These are phyloP conservation scores for Cordyceps militaris DNA, from an alignment of 2,329 filamentous ascomycete species.

Conservation along the genomic window DNA sequence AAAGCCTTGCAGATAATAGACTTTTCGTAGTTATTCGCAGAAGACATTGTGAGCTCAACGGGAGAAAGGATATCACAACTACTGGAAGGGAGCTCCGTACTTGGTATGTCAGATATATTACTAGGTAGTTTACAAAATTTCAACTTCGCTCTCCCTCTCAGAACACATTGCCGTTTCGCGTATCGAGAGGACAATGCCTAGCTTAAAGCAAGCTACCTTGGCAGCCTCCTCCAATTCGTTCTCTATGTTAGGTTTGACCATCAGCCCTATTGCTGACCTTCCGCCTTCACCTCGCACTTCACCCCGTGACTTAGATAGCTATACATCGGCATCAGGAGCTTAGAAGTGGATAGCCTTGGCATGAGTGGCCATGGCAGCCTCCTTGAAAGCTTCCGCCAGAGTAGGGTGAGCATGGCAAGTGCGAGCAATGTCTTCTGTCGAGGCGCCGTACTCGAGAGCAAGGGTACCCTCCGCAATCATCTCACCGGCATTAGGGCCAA, in stretches of 20 bases:
- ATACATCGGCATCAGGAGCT: slow-evolving; percentile 8
- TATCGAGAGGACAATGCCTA: background rate
- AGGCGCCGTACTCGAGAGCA: slow-evolving; percentile 93
- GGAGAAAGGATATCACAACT: background rate
- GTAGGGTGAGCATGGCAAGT: slow-evolving; percentile 97
- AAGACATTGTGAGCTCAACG: too few species aligned
- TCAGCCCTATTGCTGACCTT: background rate
- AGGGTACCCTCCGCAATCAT: slow-evolving; percentile 98
- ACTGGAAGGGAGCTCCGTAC: too few species aligned
- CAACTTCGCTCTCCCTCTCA: slow-evolving; percentile 4
- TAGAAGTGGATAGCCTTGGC: slow-evolving; percentile 95
- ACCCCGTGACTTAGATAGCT: background rate
- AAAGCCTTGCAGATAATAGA: too few species aligned
- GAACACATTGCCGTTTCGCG: background rate
- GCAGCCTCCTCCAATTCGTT: background rate
- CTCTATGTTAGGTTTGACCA: background rate
- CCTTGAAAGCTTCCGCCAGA: slow-evolving; percentile 96
- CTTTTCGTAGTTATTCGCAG: too few species aligned
- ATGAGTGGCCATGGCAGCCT: slow-evolving; percentile 97
- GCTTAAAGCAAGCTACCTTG: background rate
- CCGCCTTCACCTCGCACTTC: background rate
- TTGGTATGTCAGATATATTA: slow-evolving; percentile 12
- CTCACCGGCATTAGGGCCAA: slow-evolving; percentile 92
- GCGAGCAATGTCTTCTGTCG: slow-evolving; percentile 86
- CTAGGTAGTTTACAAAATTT: slow-evolving; percentile 17